Percentiles rank a stretch among this genome's conserved stretches.
These are phyloP conservation scores for Nigrograna mackinnonii DNA, from an alignment of 2,329 filamentous ascomycete genomes.

Conservation along the genomic window DNA sequence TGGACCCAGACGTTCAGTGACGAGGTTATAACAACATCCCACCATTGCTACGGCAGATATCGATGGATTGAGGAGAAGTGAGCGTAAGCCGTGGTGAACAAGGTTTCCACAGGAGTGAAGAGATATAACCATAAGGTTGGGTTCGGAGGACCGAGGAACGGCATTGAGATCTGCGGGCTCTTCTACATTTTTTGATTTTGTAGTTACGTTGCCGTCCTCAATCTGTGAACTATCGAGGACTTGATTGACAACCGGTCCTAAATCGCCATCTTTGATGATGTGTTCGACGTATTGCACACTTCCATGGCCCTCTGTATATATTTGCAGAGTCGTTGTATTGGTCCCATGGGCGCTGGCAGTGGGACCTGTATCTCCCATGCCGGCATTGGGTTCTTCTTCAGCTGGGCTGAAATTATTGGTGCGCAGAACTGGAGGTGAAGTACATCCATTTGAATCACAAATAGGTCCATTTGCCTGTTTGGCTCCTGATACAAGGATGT, in stretches of 20 bases:
- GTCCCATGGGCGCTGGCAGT: constrained; percentile 12
- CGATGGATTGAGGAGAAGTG: constrained; percentile 78
- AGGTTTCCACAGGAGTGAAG: constrained; percentile 97
- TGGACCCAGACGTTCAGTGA: constrained; percentile 87
- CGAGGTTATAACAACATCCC: constrained; percentile 96
- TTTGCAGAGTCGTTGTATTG: constrained; percentile 36
- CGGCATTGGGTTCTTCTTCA: background rate
- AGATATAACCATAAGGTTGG: constrained; percentile 80
- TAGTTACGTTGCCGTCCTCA: constrained; percentile 25
- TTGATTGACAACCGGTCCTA: constrained; percentile 67
- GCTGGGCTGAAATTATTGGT: background rate
- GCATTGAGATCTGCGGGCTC: constrained; percentile 26
- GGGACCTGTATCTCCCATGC: background rate
- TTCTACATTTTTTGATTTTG: constrained; percentile 19
- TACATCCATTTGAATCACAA: constrained; percentile 20
- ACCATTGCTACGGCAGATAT: constrained; percentile 94
- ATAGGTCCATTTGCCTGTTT: too few relatives aligned
- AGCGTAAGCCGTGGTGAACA: constrained; percentile 90
- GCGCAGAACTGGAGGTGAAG: background rate
- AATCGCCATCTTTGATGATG: constrained; percentile 71
- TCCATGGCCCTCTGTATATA: constrained; percentile 64
- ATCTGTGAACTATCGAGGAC: constrained; percentile 53
- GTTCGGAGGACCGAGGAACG: constrained; percentile 32
- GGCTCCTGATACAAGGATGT: too few relatives aligned
- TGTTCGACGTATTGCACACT: constrained; percentile 79